phyloP scores from a whole-genome alignment of 495 filamentous ascomycete species.

The Hyaloscypha bicolor region DNA sequence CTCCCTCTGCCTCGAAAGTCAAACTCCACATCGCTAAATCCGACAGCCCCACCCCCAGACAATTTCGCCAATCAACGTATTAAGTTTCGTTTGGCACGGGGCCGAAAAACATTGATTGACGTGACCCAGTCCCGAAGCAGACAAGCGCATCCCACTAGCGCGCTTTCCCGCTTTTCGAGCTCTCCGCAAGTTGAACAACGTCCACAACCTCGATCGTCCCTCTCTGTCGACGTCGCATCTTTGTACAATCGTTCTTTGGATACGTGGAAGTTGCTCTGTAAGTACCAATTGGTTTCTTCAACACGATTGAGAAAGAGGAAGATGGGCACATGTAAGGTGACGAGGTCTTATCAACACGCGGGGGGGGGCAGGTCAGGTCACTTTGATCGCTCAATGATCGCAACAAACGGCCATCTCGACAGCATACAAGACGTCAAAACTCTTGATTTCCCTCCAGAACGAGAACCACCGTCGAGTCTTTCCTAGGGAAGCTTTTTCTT shows the following conservation, averaged over 20 bases:
- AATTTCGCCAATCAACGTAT: not conserved
- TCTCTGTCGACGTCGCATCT: not conserved
- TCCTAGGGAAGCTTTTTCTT: not conserved
- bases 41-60: not conserved
- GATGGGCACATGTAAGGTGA: not conserved
- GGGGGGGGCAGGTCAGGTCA: not conserved
- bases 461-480: not conserved
- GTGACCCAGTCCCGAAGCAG: not conserved
- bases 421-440: not conserved
- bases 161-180: not conserved
- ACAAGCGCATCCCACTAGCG: not conserved
- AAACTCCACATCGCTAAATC: not conserved
- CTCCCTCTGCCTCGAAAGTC: not conserved
- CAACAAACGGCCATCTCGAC: not conserved
- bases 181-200: not conserved
- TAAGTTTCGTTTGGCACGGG: not conserved
- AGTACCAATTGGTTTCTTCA: not conserved
- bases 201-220: not conserved
- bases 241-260: not conserved
- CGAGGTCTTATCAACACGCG: not conserved
- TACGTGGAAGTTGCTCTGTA: not conserved
- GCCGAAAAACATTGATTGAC: not conserved
- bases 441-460: not conserved
- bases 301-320: not conserved
- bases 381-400: not conserved